Evolutionary conservation across 345 rosid genomes (phyloP), one percentile per base, ranked within the genome.

Genomic region (Noccaea bulbosa): DNA sequence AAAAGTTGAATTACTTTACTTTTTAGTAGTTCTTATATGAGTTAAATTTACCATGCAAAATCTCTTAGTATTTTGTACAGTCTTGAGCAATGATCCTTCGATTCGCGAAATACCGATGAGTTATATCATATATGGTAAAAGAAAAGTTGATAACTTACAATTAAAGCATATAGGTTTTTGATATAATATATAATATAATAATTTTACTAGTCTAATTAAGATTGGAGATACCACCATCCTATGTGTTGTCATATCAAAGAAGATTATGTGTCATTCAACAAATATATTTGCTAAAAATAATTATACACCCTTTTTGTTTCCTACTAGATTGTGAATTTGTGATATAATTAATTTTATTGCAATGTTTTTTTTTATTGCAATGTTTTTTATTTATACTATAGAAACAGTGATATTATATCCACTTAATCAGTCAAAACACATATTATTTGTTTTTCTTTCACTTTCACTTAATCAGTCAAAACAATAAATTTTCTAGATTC

Each of bases 201-300:
- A 67, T 44, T 15, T n/a, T 48, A 57, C 9, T 48, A 50, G 53
- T 22, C 15, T 35, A 59, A 41, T 50, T 37, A 32, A 47, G 77
- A n/a, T 59, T 41, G 56, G 34, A 67, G 73, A 67, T 59, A 50
- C 67, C 46, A 50, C 67, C 46, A 65, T 30, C 68, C 33, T 49
- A 43, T 67, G 78, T 67, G 68, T 74, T 74, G 78, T 74, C 78
- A 59, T 74, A 67, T 74, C 78, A 59, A 50, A 51, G 41, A 60
- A 59, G 55, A 66, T 50, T 59, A 56, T 47, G 52, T 73, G 52
- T 73, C 60, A 57, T 73, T 65, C 66, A 53, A 57, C 3, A 20
- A 6, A 40, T 56, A 65, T 56, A 73, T 67, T 33, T 49, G n/a
- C 32, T 40, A 0, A 50, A 74, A 59, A 58, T 27, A 59, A 35